Evolutionary conservation across 345 rosid genomes (phyloP).

Genomic region (Toxicodendron radicans): DNA sequence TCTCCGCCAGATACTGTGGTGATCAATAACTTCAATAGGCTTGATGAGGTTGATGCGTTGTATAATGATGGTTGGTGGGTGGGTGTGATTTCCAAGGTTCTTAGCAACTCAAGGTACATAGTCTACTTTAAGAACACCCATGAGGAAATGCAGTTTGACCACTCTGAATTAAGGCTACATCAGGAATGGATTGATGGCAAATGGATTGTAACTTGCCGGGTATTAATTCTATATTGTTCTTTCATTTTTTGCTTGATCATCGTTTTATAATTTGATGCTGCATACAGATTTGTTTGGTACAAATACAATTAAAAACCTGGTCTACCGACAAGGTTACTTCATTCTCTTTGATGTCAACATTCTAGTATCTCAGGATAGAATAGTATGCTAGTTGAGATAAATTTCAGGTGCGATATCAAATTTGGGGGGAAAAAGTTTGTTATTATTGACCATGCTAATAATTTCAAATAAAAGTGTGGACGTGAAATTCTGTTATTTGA

Average conservation of each 20-base stretch:
- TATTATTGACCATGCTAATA: neutral
- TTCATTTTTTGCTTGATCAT: neutral
- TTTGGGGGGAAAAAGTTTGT: neutral
- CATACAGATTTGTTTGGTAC: neutral
- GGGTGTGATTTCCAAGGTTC: conserved; percentile 59
- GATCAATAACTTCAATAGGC: conserved; percentile 41
- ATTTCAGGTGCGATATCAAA: neutral
- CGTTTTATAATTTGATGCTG: conserved; percentile 6
- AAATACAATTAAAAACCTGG: conserved; percentile 2
- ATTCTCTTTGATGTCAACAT: neutral
- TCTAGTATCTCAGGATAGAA: neutral
- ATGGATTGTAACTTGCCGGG: conserved; percentile 59
- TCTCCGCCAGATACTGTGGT: conserved; percentile 46
- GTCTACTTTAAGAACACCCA: conserved; percentile 50
- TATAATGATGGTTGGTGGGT: conserved; percentile 94
- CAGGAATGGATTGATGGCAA: conserved; percentile 78
- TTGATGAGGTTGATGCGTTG: conserved; percentile 76
- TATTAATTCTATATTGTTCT: conserved; percentile 19
- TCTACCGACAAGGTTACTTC: neutral
- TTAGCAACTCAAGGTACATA: conserved; percentile 39
- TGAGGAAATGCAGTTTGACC: conserved; percentile 56
- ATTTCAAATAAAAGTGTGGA: neutral
- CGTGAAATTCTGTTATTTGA: neutral
- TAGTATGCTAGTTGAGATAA: neutral
- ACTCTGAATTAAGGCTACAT: conserved; percentile 64